phyloP scores from a whole-genome alignment of 2,329 filamentous ascomycete genomes.

The Epicoccum sorghinum region DNA sequence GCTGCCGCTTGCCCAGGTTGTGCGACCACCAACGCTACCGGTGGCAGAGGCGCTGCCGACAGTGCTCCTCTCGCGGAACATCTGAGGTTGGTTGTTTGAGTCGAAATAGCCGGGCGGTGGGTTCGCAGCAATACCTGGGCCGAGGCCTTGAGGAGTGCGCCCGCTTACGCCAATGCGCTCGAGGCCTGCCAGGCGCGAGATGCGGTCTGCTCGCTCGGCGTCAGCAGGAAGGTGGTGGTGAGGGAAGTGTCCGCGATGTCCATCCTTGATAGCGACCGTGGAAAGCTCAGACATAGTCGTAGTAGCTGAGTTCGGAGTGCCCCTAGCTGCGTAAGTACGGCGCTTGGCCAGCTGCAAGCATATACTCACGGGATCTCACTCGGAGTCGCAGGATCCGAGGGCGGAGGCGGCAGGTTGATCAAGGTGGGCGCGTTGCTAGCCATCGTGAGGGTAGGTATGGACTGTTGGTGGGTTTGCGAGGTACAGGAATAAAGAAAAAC shows the following conservation, averaged over 20 bases:
- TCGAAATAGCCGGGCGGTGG: conserved; percentile 75
- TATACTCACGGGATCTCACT: conserved; percentile 82
- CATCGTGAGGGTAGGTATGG: conserved; percentile 27
- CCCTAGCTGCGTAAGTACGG: conserved; percentile 57
- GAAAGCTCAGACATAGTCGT: conserved; percentile 91
- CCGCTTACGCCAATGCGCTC: conserved; percentile 83
- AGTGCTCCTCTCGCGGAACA: conserved; percentile 80
- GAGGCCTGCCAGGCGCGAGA: conserved; percentile 90
- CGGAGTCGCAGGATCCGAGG: conserved; percentile 82
- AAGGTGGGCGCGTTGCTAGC: conserved; percentile 64
- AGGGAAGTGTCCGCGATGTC: conserved; percentile 81
- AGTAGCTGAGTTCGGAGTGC: conserved; percentile 90
- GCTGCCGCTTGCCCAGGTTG: conserved; percentile 71
- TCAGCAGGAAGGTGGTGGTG: conserved; percentile 74
- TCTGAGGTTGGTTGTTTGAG: conserved; percentile 66
- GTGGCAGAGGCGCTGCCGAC: conserved; percentile 91
- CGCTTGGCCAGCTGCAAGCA: not conserved
- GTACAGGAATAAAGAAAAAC: not conserved
- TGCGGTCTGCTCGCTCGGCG: conserved; percentile 91
- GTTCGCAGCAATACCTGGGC: conserved; percentile 52
- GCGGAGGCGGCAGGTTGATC: conserved; percentile 83
- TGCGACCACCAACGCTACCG: conserved; percentile 72
- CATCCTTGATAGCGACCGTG: conserved; percentile 95
- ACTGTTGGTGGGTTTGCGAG: not conserved
- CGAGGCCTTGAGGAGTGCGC: conserved; percentile 53